Evolutionary conservation across 176 grass and related monocot species (phyloP).

Genomic region (Carex scoparia): DNA sequence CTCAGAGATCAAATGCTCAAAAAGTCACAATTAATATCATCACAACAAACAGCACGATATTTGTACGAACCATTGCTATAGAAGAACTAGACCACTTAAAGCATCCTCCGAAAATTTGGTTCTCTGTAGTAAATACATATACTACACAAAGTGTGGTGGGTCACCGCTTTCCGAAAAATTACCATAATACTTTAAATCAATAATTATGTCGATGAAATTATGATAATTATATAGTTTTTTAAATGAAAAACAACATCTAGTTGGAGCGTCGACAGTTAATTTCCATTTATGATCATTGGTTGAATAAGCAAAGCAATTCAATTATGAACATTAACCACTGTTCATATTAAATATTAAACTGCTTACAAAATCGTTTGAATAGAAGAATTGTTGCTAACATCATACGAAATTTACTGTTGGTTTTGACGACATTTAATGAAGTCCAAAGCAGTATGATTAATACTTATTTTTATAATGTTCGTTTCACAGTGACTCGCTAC

Average conservation of each 20-base stretch:
- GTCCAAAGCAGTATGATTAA: background rate
- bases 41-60: background rate
- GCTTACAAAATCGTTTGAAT: too few species aligned
- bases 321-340: background rate
- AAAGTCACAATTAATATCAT: background rate
- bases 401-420: background rate
- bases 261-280: too few species aligned
- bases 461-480: background rate
- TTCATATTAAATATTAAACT: too few species aligned
- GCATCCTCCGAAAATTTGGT: background rate
- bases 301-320: background rate
- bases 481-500: background rate
- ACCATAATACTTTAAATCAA: too few species aligned
- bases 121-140: background rate
- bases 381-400: background rate
- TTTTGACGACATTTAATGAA: background rate
- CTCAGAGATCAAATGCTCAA: background rate
- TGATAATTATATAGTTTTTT: too few species aligned
- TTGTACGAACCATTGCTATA: background rate
- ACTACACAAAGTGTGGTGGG: background rate
- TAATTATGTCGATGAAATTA: too few species aligned
- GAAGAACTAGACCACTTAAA: background rate
- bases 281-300: background rate
- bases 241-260: too few species aligned
- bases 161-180: background rate